Evolutionary conservation across 345 rosid genomes (phyloP).

Genomic region (Trapa bicornis): DNA sequence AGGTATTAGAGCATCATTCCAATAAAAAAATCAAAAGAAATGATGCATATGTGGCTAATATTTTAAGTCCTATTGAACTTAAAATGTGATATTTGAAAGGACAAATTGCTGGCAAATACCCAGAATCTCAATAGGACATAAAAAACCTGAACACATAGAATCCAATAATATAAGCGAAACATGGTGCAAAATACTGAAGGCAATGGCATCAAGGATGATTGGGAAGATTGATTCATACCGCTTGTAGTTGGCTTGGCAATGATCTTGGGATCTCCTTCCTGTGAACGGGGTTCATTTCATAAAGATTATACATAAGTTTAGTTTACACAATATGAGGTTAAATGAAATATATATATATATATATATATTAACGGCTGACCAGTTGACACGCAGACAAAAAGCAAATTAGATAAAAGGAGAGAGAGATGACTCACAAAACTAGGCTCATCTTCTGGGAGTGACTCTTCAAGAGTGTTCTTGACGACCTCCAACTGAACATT

Average conservation of each 20-base stretch:
- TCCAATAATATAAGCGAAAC: not conserved
- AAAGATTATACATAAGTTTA: not conserved
- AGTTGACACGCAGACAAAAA: not conserved
- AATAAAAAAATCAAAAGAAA: not conserved
- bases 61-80: not conserved
- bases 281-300: conserved; percentile 4
- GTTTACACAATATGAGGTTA: not conserved
- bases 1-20: too few species aligned
- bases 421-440: conserved; percentile 24
- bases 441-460: conserved; percentile 77
- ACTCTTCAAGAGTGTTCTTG: conserved; percentile 73
- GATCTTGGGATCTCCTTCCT: conserved; percentile 43
- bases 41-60: not conserved
- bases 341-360: not conserved
- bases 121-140: not conserved
- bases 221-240: conserved; percentile 20
- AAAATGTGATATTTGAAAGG: not conserved
- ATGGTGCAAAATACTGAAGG: not conserved
- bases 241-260: conserved; percentile 67
- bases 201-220: not conserved
- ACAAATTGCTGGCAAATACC: not conserved
- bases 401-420: not conserved
- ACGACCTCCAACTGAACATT: conserved; percentile 67
- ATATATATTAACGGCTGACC: too few species aligned
- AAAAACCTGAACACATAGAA: too few species aligned